These are phyloP conservation scores for Metschnikowia shivogae DNA, from an alignment of 805 yeast genomes.

Conservation along the genomic window DNA sequence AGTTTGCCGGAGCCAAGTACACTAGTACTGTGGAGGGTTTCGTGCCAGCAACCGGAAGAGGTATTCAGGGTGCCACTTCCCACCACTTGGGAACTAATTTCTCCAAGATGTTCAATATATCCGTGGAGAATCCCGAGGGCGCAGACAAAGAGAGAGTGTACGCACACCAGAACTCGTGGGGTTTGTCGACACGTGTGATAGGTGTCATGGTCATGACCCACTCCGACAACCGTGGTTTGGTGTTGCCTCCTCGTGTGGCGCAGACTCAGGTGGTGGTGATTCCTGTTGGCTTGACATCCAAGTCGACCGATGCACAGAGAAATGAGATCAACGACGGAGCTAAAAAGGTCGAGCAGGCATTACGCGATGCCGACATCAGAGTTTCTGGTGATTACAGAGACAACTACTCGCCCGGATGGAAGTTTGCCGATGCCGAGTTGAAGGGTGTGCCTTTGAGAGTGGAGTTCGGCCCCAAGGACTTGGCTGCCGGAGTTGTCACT, in stretches of 20 bases:
- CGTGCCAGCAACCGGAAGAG: slow-evolving; percentile 98
- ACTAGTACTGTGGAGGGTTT: slow-evolving; percentile 97
- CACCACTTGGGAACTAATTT: slow-evolving; percentile 98
- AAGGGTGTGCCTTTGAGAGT: slow-evolving; percentile 92
- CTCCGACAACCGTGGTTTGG: slow-evolving; percentile 97
- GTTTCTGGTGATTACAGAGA: slow-evolving; percentile 85
- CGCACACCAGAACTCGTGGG: slow-evolving; percentile 99
- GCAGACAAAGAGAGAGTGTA: slow-evolving; percentile 77
- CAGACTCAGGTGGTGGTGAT: slow-evolving; percentile 87
- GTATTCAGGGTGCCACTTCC: slow-evolving; percentile 98
- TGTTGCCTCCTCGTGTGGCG: slow-evolving; percentile 95
- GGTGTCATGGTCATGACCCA: slow-evolving; percentile 99
- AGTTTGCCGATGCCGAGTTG: slow-evolving; percentile 94
- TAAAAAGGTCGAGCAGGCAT: slow-evolving; percentile 57
- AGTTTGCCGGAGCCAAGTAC: slow-evolving; percentile 95
- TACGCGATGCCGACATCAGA: slow-evolving; percentile 63
- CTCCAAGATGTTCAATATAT: slow-evolving; percentile 95
- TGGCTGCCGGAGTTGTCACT: slow-evolving; percentile 70
- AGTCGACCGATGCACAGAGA: slow-evolving; percentile 75
- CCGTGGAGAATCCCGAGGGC: slow-evolving; percentile 94
- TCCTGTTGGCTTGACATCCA: slow-evolving; percentile 92
- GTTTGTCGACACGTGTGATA: slow-evolving; percentile 94
- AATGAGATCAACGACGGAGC: slow-evolving; percentile 67
- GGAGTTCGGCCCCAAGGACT: slow-evolving; percentile 96
- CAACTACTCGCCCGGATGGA: slow-evolving; percentile 98